A percentile compares a stretch with the other conserved stretches of the same genome.
Conservation (phyloP, 2,329 filamentous ascomycete species). For the Pestalotiopsis sp. region DNA sequence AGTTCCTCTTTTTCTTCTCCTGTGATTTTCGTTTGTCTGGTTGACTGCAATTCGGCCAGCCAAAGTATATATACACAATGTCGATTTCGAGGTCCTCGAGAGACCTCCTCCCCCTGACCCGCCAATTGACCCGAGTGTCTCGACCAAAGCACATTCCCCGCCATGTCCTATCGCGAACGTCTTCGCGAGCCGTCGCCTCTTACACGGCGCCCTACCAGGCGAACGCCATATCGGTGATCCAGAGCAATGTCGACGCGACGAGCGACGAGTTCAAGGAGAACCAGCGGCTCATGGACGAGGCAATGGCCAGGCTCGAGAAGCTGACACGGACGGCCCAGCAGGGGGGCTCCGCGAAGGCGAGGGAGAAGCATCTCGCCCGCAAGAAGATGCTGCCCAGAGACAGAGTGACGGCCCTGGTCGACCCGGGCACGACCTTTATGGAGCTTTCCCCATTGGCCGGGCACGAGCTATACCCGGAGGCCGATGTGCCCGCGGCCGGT, state of each 20-base stretch:
- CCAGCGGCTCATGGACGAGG: slow-evolving; percentile 72
- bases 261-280: slow-evolving; percentile 84
- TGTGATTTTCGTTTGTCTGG: slow-evolving; percentile 15
- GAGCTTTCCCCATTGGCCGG: slow-evolving; percentile 94
- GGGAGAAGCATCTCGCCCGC: slow-evolving; percentile 82
- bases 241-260: slow-evolving; percentile 73
- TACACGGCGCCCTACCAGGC: slow-evolving; percentile 84
- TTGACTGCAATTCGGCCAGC: slow-evolving; percentile 16
- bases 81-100: slow-evolving; percentile 48
- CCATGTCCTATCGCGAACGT: slow-evolving; percentile 26
- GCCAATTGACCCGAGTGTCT: slow-evolving; percentile 40
- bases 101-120: slow-evolving; percentile 46
- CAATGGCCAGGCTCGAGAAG: slow-evolving; percentile 68
- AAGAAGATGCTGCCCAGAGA: slow-evolving; percentile 96
- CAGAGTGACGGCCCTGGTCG: slow-evolving; percentile 82
- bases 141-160: slow-evolving; percentile 24
- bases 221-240: slow-evolving; percentile 78
- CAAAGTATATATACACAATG: slow-evolving; percentile 38
- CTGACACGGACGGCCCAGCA: slow-evolving; percentile 73
- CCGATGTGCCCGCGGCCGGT: slow-evolving; percentile 85
- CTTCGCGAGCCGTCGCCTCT: slow-evolving; percentile 59
- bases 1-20: slow-evolving; percentile 20
- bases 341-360: slow-evolving; percentile 80
- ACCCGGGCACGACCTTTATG: slow-evolving; percentile 87
- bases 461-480: slow-evolving; percentile 81